Percentiles rank a stretch among this genome's conserved stretches.
Conservation (phyloP, 139 green algal genomes). For the Chlamydomonas sp. region DNA sequence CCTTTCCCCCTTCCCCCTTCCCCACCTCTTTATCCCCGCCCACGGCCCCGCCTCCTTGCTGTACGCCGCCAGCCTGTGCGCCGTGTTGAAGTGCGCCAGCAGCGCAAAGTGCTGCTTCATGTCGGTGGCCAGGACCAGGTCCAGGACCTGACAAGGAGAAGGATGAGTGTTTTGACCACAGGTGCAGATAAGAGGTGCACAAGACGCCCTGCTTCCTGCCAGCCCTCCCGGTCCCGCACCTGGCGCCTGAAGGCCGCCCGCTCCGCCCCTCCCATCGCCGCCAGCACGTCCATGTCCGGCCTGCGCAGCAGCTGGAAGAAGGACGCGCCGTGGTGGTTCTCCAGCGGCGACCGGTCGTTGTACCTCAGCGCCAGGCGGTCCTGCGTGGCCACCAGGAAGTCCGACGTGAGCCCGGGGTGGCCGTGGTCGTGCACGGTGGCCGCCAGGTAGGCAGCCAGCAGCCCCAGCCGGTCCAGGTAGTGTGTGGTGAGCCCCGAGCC, state of each 20-base stretch:
- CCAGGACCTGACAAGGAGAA: slow-evolving; percentile 32
- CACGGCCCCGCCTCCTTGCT: neutral
- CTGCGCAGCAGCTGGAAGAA: neutral
- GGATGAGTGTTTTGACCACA: neutral
- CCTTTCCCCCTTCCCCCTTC: too few relatives aligned
- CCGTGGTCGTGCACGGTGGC: slow-evolving; percentile 37
- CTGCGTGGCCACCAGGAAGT: slow-evolving; percentile 34
- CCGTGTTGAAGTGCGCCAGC: slow-evolving; percentile 57
- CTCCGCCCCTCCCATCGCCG: too few relatives aligned
- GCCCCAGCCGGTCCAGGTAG: slow-evolving; percentile 30
- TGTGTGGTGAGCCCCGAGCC: neutral
- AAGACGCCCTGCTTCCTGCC: neutral
- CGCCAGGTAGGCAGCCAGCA: slow-evolving; percentile 5
- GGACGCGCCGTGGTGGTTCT: neutral
- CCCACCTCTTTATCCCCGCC: too few relatives aligned
- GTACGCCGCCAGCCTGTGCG: slow-evolving; percentile 44
- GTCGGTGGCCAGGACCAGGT: slow-evolving; percentile 64
- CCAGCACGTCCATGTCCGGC: neutral
- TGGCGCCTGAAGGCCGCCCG: too few relatives aligned
- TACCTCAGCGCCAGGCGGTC: slow-evolving; percentile 23
- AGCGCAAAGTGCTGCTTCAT: slow-evolving; percentile 68
- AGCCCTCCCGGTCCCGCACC: neutral
- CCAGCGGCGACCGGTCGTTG: slow-evolving; percentile 39
- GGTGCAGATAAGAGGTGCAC: neutral
- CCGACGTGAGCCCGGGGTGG: neutral